Percentiles rank a stretch among this genome's conserved stretches.
Conservation (phyloP, 768 basidiomycete species). For the Crepidotus variabilis region DNA sequence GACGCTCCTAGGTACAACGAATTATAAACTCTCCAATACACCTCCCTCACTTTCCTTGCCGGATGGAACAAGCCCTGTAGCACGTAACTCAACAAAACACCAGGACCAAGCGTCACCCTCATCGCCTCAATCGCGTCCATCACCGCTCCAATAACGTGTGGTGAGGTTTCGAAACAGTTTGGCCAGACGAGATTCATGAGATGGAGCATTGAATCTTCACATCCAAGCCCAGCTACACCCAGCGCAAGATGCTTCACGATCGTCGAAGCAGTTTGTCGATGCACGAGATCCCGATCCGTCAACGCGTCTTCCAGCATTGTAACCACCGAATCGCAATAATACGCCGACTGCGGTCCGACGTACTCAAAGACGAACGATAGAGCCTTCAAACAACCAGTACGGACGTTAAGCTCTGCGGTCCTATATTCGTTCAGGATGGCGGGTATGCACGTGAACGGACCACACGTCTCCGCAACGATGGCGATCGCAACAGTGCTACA, state of each 20-base stretch:
- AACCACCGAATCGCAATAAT: slow-evolving; percentile 95
- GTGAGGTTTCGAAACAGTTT: slow-evolving; percentile 97
- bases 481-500: slow-evolving; percentile 98
- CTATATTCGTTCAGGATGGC: slow-evolving; percentile 98
- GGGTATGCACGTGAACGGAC: slow-evolving; percentile 97
- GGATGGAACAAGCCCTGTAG: slow-evolving; percentile 97
- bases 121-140: slow-evolving; percentile 99
- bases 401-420: slow-evolving; percentile 96
- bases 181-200: slow-evolving; percentile 99
- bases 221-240: slow-evolving; percentile 94
- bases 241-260: slow-evolving; percentile 98
- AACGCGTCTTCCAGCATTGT: slow-evolving; percentile 98
- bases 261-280: slow-evolving; percentile 95
- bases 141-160: slow-evolving; percentile 96
- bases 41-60: slow-evolving; percentile 94
- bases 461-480: slow-evolving; percentile 92
- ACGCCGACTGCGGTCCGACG: slow-evolving; percentile 93
- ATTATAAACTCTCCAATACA: slow-evolving; percentile 97
- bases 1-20: slow-evolving; percentile 86
- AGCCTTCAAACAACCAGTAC: slow-evolving; percentile 97
- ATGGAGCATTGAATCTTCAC: slow-evolving; percentile 97
- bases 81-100: slow-evolving; percentile 87
- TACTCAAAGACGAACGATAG: slow-evolving; percentile 99
- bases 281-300: slow-evolving; percentile 97
- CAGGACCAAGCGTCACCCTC: slow-evolving; percentile 93